Percentiles rank a stretch among this genome's conserved stretches.
phyloP scores from a whole-genome alignment of 768 basidiomycete genomes.

The Leccinum truebloodii region DNA sequence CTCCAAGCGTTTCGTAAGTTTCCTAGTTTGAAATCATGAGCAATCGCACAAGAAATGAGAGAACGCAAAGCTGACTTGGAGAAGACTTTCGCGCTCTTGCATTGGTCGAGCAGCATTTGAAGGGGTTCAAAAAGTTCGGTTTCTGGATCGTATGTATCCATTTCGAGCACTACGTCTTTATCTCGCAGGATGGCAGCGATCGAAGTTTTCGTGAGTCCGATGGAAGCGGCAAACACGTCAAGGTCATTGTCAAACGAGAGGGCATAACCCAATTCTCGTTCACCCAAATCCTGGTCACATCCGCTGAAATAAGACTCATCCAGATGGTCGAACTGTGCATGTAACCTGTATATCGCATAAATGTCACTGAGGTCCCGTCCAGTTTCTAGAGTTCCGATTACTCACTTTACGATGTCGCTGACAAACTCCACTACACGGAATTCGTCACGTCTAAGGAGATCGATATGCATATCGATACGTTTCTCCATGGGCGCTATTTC shows the following conservation, averaged over 20 bases:
- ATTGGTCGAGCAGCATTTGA: slow-evolving; percentile 79
- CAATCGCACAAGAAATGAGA: background rate
- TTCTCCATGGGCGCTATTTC: slow-evolving; percentile 91
- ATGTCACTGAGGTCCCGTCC: background rate
- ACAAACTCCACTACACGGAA: slow-evolving; percentile 95
- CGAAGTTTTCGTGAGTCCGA: slow-evolving; percentile 87
- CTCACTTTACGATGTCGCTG: slow-evolving; percentile 83
- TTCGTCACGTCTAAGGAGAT: slow-evolving; percentile 80
- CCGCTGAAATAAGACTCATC: slow-evolving; percentile 83
- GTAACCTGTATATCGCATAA: slow-evolving; percentile 56
- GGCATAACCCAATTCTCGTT: slow-evolving; percentile 84
- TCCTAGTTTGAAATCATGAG: slow-evolving; percentile 49
- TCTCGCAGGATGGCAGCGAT: slow-evolving; percentile 74
- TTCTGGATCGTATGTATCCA: slow-evolving; percentile 74
- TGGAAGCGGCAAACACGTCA: slow-evolving; percentile 90
- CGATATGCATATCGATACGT: slow-evolving; percentile 89
- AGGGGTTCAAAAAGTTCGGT: slow-evolving; percentile 80
- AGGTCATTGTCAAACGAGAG: slow-evolving; percentile 86
- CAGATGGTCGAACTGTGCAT: slow-evolving; percentile 91
- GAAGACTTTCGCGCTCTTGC: slow-evolving; percentile 74
- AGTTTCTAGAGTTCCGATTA: slow-evolving; percentile 5
- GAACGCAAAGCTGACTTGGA: slow-evolving; percentile 58
- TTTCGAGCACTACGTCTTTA: slow-evolving; percentile 72
- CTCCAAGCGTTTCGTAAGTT: slow-evolving; percentile 83
- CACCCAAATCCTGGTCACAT: slow-evolving; percentile 85